Evolutionary conservation across 2,329 filamentous ascomycete genomes (phyloP), one percentile per base, ranked within the genome.

Genomic region (Magnaporthiopsis poae): DNA sequence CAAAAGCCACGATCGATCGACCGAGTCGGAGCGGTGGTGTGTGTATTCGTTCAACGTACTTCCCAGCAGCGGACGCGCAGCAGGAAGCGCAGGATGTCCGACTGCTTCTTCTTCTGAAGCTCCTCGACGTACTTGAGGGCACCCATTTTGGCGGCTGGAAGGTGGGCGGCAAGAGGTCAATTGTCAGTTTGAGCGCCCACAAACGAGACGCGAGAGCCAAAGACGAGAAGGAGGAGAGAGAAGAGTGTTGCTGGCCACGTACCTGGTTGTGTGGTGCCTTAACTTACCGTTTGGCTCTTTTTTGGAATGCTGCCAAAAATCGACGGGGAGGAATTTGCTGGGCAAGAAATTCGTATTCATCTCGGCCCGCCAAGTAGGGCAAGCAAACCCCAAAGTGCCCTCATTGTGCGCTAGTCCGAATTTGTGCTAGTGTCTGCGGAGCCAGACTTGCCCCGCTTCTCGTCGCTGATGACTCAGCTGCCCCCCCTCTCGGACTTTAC

Each of bases 41-140:
- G 56, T 25, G 31, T 12, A 60, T 68, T 75, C 15, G 39, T 77
- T 85, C 76, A 86, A 87, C 87, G 85, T 87, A 94, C 94, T 91
- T 99, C 95, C 95, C 95, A 99, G 93, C 95, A 99, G 86, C 95
- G 93, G 80, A 96, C 92, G 82, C 92, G 94, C 84, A 97, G 92
- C 85, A 99, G 90, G 89, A 99, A 99, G 86, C 93, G 93, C 86
- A 98, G 91, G 80, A 99, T 90, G 88, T 99, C 95, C 82, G 92
- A 96, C 90, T 99, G 95, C 92, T 99, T 99, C 92, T 96, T 97
- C 92, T 99, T 98, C 84, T 97, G 92, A 86, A 99, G 90, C 89
- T 99, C 95, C 89, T 99, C 96, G 85, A 99, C 92, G 87, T 96
- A 99, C 87, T 99, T 99, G 84, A 97, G 92, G 87, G 94, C 94